phyloP scores from a whole-genome alignment of 768 basidiomycete genomes.

The Polyporus arcularius region DNA sequence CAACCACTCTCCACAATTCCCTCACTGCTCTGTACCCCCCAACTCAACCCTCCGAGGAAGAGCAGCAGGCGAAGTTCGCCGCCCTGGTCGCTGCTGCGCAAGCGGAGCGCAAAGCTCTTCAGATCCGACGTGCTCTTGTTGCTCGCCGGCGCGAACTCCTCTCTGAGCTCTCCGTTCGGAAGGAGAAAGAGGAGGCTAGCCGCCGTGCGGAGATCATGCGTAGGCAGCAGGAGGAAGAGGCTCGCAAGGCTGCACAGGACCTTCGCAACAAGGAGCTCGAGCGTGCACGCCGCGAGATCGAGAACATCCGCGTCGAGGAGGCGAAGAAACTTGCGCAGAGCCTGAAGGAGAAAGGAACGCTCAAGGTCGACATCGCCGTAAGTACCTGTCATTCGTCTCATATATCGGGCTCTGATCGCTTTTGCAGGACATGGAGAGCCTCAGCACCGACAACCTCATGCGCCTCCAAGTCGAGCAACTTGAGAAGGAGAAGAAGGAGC shows the following conservation, averaged over 20 bases:
- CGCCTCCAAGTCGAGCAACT: slow-evolving; percentile 91
- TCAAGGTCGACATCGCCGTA: slow-evolving; percentile 73
- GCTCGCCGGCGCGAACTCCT: slow-evolving; percentile 84
- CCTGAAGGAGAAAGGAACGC: slow-evolving; percentile 75
- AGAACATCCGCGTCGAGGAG: slow-evolving; percentile 76
- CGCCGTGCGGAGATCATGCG: slow-evolving; percentile 69
- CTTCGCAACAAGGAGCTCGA: slow-evolving; percentile 65
- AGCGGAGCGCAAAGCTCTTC: slow-evolving; percentile 75
- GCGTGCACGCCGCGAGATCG: slow-evolving; percentile 68
- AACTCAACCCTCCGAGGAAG: slow-evolving; percentile 48
- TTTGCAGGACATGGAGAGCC: slow-evolving; percentile 71
- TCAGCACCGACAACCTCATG: slow-evolving; percentile 86
- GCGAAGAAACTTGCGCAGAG: slow-evolving; percentile 86
- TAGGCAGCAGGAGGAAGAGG: slow-evolving; percentile 71
- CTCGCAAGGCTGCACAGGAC: slow-evolving; percentile 62
- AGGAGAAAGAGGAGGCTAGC: slow-evolving; percentile 87
- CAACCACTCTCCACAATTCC: slow-evolving; percentile 69
- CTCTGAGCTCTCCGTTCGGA: slow-evolving; percentile 79
- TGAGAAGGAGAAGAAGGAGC: slow-evolving; percentile 94
- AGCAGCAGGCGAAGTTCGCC: slow-evolving; percentile 58
- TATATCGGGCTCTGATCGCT: neutral
- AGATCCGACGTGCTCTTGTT: slow-evolving; percentile 76
- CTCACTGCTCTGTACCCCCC: slow-evolving; percentile 55
- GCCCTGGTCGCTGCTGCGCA: slow-evolving; percentile 65
- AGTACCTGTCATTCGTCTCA: slow-evolving; percentile 22